Evolutionary conservation across 2,329 filamentous ascomycete genomes (phyloP).

Genomic region (Fusarium succisae): DNA sequence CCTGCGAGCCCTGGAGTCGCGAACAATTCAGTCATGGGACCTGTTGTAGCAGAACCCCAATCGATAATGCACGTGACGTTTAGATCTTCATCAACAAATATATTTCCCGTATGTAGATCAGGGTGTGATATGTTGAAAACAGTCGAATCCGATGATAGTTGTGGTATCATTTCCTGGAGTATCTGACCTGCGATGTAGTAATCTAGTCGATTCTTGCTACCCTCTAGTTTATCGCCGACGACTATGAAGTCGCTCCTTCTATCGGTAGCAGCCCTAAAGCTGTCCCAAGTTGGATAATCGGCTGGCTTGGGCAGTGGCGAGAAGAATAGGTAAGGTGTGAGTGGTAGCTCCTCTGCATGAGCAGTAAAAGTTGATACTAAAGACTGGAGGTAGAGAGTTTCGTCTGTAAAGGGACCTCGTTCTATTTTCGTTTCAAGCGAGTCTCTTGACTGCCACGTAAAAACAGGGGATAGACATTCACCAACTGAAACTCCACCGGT

Average conservation of each 20-base stretch:
- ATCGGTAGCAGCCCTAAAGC: neutral
- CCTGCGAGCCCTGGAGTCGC: neutral
- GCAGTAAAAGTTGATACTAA: neutral
- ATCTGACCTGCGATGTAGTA: neutral
- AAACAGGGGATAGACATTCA: neutral
- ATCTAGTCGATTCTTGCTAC: neutral
- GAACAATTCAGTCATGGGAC: neutral
- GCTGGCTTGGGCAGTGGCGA: neutral
- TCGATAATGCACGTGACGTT: neutral
- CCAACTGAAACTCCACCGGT: neutral
- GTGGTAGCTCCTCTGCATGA: neutral
- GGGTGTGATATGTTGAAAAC: neutral
- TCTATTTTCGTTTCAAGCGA: fast-evolving
- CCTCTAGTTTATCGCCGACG: fast-evolving
- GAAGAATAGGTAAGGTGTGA: neutral
- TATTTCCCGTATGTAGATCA: neutral
- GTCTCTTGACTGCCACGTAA: neutral
- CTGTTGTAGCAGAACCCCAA: neutral
- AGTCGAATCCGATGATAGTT: fast-evolving
- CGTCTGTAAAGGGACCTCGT: neutral
- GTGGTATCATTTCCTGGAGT: neutral
- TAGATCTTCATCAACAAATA: neutral
- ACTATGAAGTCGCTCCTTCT: neutral
- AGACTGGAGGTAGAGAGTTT: fast-evolving
- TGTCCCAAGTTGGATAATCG: neutral